phyloP scores from a whole-genome alignment of 2,329 filamentous ascomycete genomes.

The Chrysosporium queenslandicum region DNA sequence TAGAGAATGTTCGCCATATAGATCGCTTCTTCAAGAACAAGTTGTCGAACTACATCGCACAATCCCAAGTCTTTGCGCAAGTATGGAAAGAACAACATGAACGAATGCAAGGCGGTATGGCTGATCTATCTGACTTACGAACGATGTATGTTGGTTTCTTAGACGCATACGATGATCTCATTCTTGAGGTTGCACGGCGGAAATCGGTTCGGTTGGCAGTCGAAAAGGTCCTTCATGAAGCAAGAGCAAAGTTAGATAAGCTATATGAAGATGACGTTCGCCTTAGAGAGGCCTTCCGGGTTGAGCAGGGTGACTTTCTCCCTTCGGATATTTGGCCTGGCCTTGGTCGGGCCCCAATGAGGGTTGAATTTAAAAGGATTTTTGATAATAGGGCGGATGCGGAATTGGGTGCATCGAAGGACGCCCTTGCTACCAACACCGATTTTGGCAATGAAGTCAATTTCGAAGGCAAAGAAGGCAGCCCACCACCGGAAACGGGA shows the following conservation, averaged over 20 bases:
- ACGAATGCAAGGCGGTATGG: constrained; percentile 57
- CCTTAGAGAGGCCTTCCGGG: constrained; percentile 66
- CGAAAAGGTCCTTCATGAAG: constrained; percentile 63
- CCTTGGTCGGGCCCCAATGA: constrained; percentile 50
- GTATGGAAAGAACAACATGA: constrained; percentile 66
- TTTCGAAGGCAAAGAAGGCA: background rate
- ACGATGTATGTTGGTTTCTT: constrained; percentile 83
- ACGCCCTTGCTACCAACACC: background rate
- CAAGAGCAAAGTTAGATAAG: constrained; percentile 64
- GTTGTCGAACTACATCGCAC: constrained; percentile 45
- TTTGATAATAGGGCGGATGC: constrained; percentile 21
- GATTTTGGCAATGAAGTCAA: constrained; percentile 7
- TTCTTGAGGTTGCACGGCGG: constrained; percentile 73
- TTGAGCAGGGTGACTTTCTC: constrained; percentile 74
- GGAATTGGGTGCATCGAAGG: background rate
- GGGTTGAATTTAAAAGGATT: constrained; percentile 32
- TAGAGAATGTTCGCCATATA: constrained; percentile 55
- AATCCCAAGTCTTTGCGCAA: constrained; percentile 39
- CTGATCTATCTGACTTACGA: constrained; percentile 65
- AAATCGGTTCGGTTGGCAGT: constrained; percentile 64
- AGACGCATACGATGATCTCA: constrained; percentile 69
- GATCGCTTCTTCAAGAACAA: constrained; percentile 54
- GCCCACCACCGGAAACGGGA: constrained; percentile 12
- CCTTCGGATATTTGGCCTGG: constrained; percentile 82
- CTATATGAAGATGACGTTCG: constrained; percentile 62